Percentiles rank a stretch among this genome's conserved stretches.
Conservation (phyloP, 768 basidiomycete species). For the Mycena maculata region DNA sequence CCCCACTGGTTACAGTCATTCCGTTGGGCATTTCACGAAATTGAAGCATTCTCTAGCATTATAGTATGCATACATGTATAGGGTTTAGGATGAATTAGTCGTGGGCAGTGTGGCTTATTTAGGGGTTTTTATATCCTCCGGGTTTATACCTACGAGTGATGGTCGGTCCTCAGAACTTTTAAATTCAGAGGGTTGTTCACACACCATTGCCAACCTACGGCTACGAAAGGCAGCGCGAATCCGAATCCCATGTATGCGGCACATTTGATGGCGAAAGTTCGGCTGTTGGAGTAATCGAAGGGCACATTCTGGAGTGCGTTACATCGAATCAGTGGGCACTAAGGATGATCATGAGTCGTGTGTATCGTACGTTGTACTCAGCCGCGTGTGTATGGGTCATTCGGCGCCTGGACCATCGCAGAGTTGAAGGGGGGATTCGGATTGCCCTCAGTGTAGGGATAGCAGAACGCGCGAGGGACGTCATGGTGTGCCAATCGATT, state of each 20-base stretch:
- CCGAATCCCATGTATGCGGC: slow-evolving; percentile 35
- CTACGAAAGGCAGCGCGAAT: slow-evolving; percentile 38
- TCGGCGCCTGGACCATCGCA: background rate
- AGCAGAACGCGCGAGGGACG: no score
- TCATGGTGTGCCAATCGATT: no score
- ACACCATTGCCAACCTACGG: slow-evolving; percentile 39
- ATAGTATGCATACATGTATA: no score
- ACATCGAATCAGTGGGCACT: no score
- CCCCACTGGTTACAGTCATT: no score
- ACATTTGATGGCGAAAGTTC: slow-evolving; percentile 32
- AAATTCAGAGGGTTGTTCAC: background rate
- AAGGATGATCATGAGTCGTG: no score
- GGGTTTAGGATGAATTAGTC: no score
- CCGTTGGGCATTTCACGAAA: no score
- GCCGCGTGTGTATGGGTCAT: slow-evolving; percentile 12
- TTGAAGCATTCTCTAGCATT: no score
- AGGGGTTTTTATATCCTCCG: slow-evolving; percentile 32
- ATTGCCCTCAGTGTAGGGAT: no score
- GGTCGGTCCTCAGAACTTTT: background rate
- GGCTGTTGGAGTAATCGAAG: slow-evolving; percentile 33
- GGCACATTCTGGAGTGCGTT: slow-evolving; percentile 40
- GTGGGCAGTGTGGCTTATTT: background rate
- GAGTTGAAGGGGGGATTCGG: background rate
- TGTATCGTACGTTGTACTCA: slow-evolving; percentile 21
- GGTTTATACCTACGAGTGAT: slow-evolving; percentile 28